Conservation (phyloP, 2,329 filamentous ascomycete species). For the Myriosclerotinia duriaeana region DNA sequence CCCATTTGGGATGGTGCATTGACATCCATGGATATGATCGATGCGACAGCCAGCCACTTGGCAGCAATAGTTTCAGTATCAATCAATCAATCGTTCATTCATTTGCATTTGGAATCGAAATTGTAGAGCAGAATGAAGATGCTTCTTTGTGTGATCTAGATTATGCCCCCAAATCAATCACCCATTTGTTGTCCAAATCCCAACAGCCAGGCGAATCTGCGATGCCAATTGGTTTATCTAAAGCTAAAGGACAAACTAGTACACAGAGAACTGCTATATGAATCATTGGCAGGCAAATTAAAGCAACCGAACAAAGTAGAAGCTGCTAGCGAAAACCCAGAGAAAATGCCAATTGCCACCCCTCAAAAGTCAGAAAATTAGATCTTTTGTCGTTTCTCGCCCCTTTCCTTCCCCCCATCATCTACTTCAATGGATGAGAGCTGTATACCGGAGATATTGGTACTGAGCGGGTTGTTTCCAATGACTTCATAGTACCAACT, state of each 20-base stretch:
- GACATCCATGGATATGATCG: background rate
- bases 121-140: background rate
- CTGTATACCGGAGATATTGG: background rate
- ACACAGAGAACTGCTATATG: background rate
- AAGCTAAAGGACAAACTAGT: background rate
- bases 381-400: background rate
- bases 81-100: too few species aligned
- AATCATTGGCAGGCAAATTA: background rate
- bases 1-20: too few species aligned
- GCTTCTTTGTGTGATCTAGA: background rate
- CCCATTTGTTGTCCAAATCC: background rate
- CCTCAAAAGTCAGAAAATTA: background rate
- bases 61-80: too few species aligned
- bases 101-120: background rate
- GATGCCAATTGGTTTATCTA: background rate
- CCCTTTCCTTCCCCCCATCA: background rate
- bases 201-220: background rate
- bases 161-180: background rate
- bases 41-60: too few species aligned
- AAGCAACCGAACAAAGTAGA: too few species aligned
- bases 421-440: background rate
- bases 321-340: background rate
- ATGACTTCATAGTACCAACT: slow-evolving; percentile 8
- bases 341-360: rapidly evolving
- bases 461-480: background rate